Evolutionary conservation across 2,329 filamentous ascomycete species (phyloP).

Genomic region (Colletotrichum tropicale): DNA sequence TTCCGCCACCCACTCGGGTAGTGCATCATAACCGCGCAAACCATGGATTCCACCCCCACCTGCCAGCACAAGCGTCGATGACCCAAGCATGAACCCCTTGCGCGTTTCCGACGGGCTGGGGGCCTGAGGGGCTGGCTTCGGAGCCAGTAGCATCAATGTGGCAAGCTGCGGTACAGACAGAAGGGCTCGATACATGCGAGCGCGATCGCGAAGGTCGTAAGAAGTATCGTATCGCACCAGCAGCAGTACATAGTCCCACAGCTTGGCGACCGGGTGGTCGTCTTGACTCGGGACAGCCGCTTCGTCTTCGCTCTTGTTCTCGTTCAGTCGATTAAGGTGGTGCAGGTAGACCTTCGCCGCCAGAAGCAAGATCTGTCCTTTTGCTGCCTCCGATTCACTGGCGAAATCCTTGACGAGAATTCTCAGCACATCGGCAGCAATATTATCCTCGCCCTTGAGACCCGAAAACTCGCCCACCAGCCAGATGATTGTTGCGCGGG

Average conservation of each 20-base stretch:
- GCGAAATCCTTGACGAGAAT: slow-evolving; percentile 86
- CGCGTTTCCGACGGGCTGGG: slow-evolving; percentile 88
- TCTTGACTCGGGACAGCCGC: slow-evolving; percentile 39
- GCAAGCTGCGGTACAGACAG: slow-evolving; percentile 86
- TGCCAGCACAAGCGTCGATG: slow-evolving; percentile 83
- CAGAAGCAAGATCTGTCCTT: slow-evolving; percentile 88
- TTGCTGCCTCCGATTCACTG: slow-evolving; percentile 83
- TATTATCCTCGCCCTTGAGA: slow-evolving; percentile 79
- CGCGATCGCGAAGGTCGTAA: slow-evolving; percentile 91
- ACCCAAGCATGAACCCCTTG: slow-evolving; percentile 79
- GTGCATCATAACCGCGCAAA: slow-evolving; percentile 75
- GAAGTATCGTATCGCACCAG: slow-evolving; percentile 92
- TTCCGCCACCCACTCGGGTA: slow-evolving; percentile 85
- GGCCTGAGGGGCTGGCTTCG: slow-evolving; percentile 90
- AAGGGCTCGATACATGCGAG: slow-evolving; percentile 85
- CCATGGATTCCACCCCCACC: slow-evolving; percentile 76
- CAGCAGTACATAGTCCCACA: slow-evolving; percentile 86
- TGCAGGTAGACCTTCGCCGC: slow-evolving; percentile 98
- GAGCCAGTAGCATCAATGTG: slow-evolving; percentile 86
- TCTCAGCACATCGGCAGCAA: slow-evolving; percentile 89
- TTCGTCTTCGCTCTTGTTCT: slow-evolving; percentile 40
- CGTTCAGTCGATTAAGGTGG: slow-evolving; percentile 71
- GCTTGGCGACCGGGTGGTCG: slow-evolving; percentile 71
- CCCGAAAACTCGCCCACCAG: slow-evolving; percentile 94
- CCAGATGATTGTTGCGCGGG: slow-evolving; percentile 95